Base-by-base conservation (phyloP, 2,329 filamentous ascomycete species). In the Corynespora cassiicola region DNA sequence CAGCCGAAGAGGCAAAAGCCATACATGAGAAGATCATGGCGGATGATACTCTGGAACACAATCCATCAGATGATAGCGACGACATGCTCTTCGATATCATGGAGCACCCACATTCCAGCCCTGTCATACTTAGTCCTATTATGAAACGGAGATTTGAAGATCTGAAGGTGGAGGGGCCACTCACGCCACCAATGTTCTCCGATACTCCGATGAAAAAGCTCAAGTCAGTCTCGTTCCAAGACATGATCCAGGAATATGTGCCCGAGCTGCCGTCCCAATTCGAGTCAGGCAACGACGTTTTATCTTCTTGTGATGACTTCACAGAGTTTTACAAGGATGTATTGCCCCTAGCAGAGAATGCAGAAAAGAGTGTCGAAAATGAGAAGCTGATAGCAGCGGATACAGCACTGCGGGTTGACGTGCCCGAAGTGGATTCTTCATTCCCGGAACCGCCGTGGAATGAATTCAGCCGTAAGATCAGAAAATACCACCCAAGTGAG, bases 401-500 rank as follows among this genome's bases (percentile, higher is more conserved):
- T 43, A 75, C 75, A 0, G 75, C 68, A 4, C 65, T 68, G 32
- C 70, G 78, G 24, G 69, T 80, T 1, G 52, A 70, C n/a, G 69
- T 80, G 4, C 78, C 78, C 0, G 18, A 61, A 0, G 56, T 82
- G 43, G 73, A 76, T 18, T 70, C 75, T 22, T 59, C 66, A 1
- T 46, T 63, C 11, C 66, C 71, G 8, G 43, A 56, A 6, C 61
- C 74, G 4, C 78, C 77, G 1, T 83, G 80, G 80, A 47, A 68
- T 22, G 28, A 53, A 17, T 71, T 58, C 34, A 47, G 48, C 19
- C 45, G 35, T 33, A 50, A 37, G n/a, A 41, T 21, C 8, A 35
- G 32, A 3, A 47, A 47, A 16, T 30, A 44, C 18, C n/a, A 26
- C 11, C 7, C 16, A 12, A 30, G 24, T 1, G 31, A 47, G 6